Evolutionary conservation across 2,329 filamentous ascomycete genomes (phyloP).

Genomic region (Raffaelea arxii): DNA sequence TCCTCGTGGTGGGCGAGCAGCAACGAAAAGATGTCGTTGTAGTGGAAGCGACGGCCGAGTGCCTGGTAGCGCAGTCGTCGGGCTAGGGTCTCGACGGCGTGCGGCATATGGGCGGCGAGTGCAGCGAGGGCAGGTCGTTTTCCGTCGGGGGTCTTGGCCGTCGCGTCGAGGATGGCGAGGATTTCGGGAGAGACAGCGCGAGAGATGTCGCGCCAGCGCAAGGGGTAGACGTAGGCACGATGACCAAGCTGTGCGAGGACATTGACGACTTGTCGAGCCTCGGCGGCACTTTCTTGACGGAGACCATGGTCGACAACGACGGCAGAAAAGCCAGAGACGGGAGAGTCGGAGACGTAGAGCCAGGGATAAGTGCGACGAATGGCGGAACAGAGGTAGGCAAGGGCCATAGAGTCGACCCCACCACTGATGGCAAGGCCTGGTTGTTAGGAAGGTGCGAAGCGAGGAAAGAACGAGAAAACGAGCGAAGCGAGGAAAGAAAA

Average conservation of each 20-base stretch:
- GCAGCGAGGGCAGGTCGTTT: conserved; percentile 1
- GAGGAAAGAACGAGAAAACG: not conserved
- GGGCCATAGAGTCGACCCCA: conserved; percentile 95
- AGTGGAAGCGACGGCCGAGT: conserved; percentile 52
- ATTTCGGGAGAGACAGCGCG: conserved; percentile 10
- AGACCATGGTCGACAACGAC: conserved; percentile 50
- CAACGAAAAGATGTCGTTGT: conserved; percentile 44
- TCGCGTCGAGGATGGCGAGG: not conserved
- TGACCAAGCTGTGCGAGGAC: conserved; percentile 26
- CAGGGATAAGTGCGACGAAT: conserved; percentile 23
- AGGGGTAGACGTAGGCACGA: conserved; percentile 12
- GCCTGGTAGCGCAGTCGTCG: conserved; percentile 63
- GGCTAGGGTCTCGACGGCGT: conserved; percentile 67
- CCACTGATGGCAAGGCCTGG: conserved; percentile 82
- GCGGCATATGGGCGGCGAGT: not conserved
- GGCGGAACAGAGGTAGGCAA: conserved; percentile 62
- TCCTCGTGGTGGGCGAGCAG: conserved; percentile 82
- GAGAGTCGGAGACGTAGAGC: conserved; percentile 35
- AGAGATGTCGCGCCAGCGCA: conserved; percentile 40
- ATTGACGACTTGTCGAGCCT: conserved; percentile 38
- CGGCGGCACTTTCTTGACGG: conserved; percentile 39
- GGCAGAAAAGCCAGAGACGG: conserved; percentile 28
- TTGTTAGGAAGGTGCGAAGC: not conserved
- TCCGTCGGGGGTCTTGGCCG: conserved; percentile 9
- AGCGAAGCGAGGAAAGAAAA: not conserved